Conservation (phyloP, 1,284 basidiomycete genomes). For the Fomitopsis betulina region DNA sequence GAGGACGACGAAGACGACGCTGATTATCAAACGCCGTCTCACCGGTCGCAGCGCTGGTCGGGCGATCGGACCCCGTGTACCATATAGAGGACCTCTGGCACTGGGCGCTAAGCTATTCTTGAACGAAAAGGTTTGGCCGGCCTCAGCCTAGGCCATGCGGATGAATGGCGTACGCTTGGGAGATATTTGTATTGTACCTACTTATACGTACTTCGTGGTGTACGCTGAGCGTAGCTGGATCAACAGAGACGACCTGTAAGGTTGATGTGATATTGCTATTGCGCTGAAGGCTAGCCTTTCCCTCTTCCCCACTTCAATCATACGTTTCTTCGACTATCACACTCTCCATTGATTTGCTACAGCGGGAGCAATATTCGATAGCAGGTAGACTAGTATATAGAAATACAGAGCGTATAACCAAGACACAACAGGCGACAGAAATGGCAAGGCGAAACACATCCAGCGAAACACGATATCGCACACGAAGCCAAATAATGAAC, state of each 20-base stretch:
- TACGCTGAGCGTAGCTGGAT: too few relatives aligned
- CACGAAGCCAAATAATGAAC: slow-evolving; percentile 10
- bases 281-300: too few relatives aligned
- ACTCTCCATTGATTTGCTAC: not conserved
- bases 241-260: too few relatives aligned
- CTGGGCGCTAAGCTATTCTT: not conserved
- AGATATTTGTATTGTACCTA: too few relatives aligned
- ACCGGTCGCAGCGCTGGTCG: slow-evolving; percentile 1
- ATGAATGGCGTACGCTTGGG: too few relatives aligned
- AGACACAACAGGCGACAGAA: slow-evolving; percentile 30
- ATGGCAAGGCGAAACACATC: slow-evolving; percentile 10
- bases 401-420: slow-evolving; percentile 34
- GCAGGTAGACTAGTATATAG: slow-evolving; percentile 25
- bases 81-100: not conserved
- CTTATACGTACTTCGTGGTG: too few relatives aligned
- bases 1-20: slow-evolving; percentile 17
- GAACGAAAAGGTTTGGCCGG: too few relatives aligned
- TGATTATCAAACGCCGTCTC: slow-evolving; percentile 4
- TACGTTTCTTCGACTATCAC: too few relatives aligned
- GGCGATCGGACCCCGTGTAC: not conserved
- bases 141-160: too few relatives aligned
- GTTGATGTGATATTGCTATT: too few relatives aligned
- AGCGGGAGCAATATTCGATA: slow-evolving; percentile 24
- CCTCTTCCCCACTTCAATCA: too few relatives aligned
- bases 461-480: slow-evolving; percentile 18